phyloP scores from a whole-genome alignment of 1,139 yeast species.

The Suhomyces bribrorum region DNA sequence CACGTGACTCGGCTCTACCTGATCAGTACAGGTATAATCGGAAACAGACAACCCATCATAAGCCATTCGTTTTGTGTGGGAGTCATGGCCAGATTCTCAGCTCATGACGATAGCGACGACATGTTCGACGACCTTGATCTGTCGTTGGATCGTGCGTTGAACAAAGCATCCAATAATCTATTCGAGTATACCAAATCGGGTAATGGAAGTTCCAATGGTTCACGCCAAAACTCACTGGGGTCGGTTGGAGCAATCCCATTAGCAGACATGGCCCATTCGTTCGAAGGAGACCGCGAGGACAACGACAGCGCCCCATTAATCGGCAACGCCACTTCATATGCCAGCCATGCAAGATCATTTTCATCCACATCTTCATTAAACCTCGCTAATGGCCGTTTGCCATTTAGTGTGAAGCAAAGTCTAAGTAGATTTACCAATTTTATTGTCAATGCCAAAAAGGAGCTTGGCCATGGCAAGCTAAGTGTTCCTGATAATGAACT shows the following conservation, averaged over 20 bases:
- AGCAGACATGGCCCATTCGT: constrained; percentile 20
- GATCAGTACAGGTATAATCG: background rate
- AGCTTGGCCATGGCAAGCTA: constrained; percentile 29
- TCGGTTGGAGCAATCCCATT: constrained; percentile 34
- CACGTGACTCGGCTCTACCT: background rate
- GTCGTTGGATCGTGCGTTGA: constrained; percentile 46
- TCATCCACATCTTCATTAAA: constrained; percentile 24
- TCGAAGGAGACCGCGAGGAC: constrained; percentile 9
- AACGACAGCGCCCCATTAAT: constrained; percentile 36
- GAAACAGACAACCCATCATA: too few species aligned
- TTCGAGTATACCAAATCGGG: constrained; percentile 19
- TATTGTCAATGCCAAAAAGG: constrained; percentile 29
- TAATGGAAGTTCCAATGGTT: constrained; percentile 12
- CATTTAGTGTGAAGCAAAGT: constrained; percentile 19
- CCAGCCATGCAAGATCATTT: constrained; percentile 21
- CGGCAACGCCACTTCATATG: constrained; percentile 16
- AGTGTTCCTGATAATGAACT: constrained; percentile 7
- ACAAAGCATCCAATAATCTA: constrained; percentile 39
- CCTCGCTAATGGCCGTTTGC: constrained; percentile 13
- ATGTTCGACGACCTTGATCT: constrained; percentile 47
- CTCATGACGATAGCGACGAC: constrained; percentile 21
- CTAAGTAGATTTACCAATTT: constrained; percentile 21
- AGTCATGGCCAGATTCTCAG: constrained; percentile 12
- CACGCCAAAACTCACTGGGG: constrained; percentile 29
- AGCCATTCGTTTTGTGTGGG: too few species aligned